Conservation (phyloP, 805 yeast species). For the Nakazawaea holstii region DNA sequence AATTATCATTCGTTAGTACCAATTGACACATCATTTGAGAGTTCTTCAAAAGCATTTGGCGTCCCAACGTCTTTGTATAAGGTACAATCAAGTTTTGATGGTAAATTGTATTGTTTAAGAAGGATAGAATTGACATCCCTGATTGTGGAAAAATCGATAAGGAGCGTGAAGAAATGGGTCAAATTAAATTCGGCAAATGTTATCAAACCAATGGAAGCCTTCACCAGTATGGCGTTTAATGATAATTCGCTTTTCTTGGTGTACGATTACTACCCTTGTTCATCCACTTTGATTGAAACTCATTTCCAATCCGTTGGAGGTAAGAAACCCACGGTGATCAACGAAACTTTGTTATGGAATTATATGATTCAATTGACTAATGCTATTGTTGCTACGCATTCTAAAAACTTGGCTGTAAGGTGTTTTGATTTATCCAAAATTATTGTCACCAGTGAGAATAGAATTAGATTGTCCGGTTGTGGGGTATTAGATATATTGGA, state of each 20-base stretch:
- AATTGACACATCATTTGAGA: conserved; percentile 48
- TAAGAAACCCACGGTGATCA: conserved; percentile 42
- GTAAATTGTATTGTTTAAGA: conserved; percentile 69
- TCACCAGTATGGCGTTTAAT: conserved; percentile 82
- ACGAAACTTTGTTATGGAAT: conserved; percentile 68
- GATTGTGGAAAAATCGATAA: conserved; percentile 53
- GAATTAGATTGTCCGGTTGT: conserved; percentile 66
- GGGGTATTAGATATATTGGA: conserved; percentile 68
- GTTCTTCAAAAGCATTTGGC: conserved; percentile 37
- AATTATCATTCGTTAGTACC: conserved; percentile 84
- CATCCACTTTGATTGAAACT: conserved; percentile 63
- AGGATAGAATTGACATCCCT: conserved; percentile 53
- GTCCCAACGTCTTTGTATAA: conserved; percentile 64
- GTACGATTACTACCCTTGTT: conserved; percentile 80
- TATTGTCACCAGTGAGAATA: conserved; percentile 63
- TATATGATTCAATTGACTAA: conserved; percentile 70
- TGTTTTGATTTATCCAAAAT: conserved; percentile 62
- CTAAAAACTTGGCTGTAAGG: conserved; percentile 57
- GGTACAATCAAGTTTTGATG: conserved; percentile 74
- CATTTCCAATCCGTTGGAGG: conserved; percentile 44
- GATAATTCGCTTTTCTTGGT: conserved; percentile 71
- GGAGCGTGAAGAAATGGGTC: conserved; percentile 64
- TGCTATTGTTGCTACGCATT: conserved; percentile 66
- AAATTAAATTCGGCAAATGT: conserved; percentile 50
- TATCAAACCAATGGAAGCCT: conserved; percentile 71